phyloP scores from a whole-genome alignment of 2,329 filamentous ascomycete species.

The Colletotrichum chlorophyti region DNA sequence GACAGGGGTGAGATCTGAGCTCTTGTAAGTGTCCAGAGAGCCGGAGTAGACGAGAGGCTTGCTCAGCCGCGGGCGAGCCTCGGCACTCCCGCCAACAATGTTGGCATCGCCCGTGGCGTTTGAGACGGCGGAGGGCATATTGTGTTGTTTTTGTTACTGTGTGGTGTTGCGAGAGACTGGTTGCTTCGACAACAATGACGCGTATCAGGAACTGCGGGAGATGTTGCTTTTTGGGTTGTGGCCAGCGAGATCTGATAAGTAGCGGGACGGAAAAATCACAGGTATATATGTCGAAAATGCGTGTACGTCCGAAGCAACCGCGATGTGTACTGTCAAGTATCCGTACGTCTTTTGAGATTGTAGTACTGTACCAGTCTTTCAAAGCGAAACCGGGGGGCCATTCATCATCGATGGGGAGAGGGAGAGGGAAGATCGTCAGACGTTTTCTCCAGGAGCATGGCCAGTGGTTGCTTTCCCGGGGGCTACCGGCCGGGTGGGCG shows the following conservation, averaged over 20 bases:
- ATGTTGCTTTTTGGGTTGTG: too few species aligned
- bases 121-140: slow-evolving; percentile 43
- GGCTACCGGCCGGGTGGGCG: slow-evolving; percentile 23
- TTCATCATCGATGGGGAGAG: slow-evolving; percentile 13
- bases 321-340: background rate
- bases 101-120: slow-evolving; percentile 28
- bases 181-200: too few species aligned
- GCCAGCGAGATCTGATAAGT: slow-evolving; percentile 18
- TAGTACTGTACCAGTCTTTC: background rate
- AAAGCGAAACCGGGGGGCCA: slow-evolving; percentile 9
- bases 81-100: slow-evolving; percentile 39
- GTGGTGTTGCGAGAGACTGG: background rate
- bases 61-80: slow-evolving; percentile 37
- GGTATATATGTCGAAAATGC: slow-evolving; percentile 19
- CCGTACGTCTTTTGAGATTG: slow-evolving; percentile 1
- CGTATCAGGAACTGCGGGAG: background rate
- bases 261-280: background rate
- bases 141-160: slow-evolving; percentile 25
- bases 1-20: slow-evolving; percentile 51
- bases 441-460: slow-evolving; percentile 12
- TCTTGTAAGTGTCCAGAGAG: slow-evolving; percentile 45
- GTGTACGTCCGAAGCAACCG: slow-evolving; percentile 10
- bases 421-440: slow-evolving; percentile 17
- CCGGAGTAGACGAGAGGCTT: slow-evolving; percentile 48
- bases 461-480: background rate